Percentiles rank a stretch among this genome's conserved stretches.
These are phyloP conservation scores for Forsythia viridissima DNA, from an alignment of 257 asterid species.

Conservation along the genomic window DNA sequence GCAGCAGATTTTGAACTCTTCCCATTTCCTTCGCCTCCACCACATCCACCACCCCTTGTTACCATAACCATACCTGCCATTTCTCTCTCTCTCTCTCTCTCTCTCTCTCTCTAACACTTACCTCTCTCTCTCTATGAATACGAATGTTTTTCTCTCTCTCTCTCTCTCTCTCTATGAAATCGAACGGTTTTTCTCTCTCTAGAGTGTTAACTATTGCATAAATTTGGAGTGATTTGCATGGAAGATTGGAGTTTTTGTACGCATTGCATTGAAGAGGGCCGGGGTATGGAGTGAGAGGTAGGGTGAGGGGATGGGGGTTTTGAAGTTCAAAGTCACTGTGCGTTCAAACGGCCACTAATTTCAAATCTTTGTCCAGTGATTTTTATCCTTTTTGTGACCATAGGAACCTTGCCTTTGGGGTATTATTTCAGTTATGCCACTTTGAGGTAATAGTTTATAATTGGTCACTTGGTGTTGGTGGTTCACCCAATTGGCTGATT, in stretches of 20 bases:
- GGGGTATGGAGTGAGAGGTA: not conserved
- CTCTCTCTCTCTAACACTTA: conserved; percentile 8
- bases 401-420: not conserved
- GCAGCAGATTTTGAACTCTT: conserved; percentile 46
- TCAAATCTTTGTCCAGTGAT: conserved; percentile 44
- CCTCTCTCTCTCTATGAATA: not conserved
- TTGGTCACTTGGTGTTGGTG: not conserved
- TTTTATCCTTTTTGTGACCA: conserved; percentile 6
- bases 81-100: too few species aligned
- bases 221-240: conserved; percentile 7
- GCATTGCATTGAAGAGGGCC: conserved; percentile 31
- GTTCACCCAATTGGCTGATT: conserved; percentile 7
- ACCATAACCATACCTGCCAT: conserved; percentile 80
- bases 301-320: conserved; percentile 14
- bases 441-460: not conserved
- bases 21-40: conserved; percentile 24
- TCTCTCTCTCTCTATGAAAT: not conserved
- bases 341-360: conserved; percentile 75
- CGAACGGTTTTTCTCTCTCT: not conserved
- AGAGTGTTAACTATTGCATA: not conserved
- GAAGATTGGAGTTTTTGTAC: conserved; percentile 9
- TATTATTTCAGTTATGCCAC: not conserved
- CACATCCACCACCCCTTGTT: conserved; percentile 64
- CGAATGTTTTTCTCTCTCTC: not conserved
- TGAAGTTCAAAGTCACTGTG: conserved; percentile 46